phyloP scores from a whole-genome alignment of 352 stramenopile genomes.

The Globisporangium recalcitrans region DNA sequence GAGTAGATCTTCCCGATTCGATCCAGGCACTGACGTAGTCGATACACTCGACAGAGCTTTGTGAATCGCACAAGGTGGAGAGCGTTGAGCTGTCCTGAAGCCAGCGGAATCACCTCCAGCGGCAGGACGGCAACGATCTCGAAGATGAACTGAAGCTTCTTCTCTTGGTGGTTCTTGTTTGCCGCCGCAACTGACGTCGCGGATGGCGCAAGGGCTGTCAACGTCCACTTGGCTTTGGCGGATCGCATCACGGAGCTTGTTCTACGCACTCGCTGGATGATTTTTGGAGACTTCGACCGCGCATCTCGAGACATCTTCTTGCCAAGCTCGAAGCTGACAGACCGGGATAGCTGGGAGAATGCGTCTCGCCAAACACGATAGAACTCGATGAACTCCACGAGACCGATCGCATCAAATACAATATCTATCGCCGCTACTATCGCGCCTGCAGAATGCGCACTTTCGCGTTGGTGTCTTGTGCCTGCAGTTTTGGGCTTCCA shows the following conservation, averaged over 20 bases:
- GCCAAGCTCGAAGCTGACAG: conserved; percentile 35
- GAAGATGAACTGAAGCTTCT: conserved; percentile 37
- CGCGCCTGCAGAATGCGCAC: too few species aligned
- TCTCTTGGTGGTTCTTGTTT: conserved; percentile 19
- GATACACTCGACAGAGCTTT: conserved; percentile 59
- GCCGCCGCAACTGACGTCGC: conserved; percentile 15
- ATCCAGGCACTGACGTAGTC: conserved; percentile 30
- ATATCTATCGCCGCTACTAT: conserved; percentile 23
- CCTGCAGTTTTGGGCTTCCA: background rate
- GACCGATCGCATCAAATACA: conserved; percentile 36
- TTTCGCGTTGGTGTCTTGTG: too few species aligned
- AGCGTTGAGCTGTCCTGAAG: conserved; percentile 34
- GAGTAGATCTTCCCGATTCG: conserved; percentile 50
- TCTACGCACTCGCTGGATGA: conserved; percentile 26
- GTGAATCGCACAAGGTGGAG: conserved; percentile 54
- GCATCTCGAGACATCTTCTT: conserved; percentile 45
- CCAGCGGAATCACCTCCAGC: conserved; percentile 43
- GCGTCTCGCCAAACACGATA: conserved; percentile 31
- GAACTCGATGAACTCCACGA: conserved; percentile 40
- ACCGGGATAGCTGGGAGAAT: conserved; percentile 33
- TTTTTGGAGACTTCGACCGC: conserved; percentile 25
- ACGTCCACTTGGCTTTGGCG: conserved; percentile 42
- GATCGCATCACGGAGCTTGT: conserved; percentile 14
- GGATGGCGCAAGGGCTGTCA: conserved; percentile 30
- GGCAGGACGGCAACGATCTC: conserved; percentile 50